These are phyloP conservation scores for Cladosporium sp. DNA, from an alignment of 2,329 filamentous ascomycete species.

Conservation along the genomic window DNA sequence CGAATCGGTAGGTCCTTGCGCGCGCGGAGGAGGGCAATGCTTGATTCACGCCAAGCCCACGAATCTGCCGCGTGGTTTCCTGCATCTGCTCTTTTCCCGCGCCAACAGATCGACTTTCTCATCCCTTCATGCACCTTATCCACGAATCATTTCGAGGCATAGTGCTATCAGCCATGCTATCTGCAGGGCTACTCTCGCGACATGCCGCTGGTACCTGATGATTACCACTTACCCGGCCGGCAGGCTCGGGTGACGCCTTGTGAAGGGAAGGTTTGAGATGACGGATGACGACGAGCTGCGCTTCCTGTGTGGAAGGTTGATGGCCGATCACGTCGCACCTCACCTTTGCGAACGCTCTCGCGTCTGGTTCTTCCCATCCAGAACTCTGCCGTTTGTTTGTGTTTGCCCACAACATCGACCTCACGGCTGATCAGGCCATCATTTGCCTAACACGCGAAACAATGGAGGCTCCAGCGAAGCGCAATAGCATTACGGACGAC, in stretches of 20 bases:
- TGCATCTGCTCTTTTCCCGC: conserved; percentile 3
- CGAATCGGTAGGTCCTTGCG: conserved; percentile 8
- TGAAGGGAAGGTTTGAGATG: conserved; percentile 6
- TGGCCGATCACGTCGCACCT: conserved; percentile 11
- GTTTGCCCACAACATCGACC: no score
- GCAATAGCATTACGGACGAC: conserved; percentile 35
- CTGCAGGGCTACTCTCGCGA: conserved; percentile 3
- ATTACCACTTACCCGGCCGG: conserved; percentile 4
- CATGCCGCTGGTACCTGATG: not conserved
- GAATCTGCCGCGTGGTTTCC: not conserved
- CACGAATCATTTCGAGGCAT: not conserved
- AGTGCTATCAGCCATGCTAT: conserved; percentile 1
- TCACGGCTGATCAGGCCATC: not conserved
- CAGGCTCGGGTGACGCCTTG: conserved; percentile 1
- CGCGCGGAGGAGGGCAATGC: not conserved
- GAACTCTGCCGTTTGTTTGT: not conserved
- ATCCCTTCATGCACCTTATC: conserved; percentile 5
- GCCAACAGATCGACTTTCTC: not conserved
- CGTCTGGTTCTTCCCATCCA: no score
- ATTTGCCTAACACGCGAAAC: not conserved
- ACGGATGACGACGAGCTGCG: not conserved
- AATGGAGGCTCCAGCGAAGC: not conserved
- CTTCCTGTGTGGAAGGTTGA: not conserved
- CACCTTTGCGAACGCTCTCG: no score
- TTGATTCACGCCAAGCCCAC: conserved; percentile 8